Percentiles rank a stretch among this genome's conserved stretches.
Conservation (phyloP, 768 basidiomycete species). For the Calocybe gangraenosa region DNA sequence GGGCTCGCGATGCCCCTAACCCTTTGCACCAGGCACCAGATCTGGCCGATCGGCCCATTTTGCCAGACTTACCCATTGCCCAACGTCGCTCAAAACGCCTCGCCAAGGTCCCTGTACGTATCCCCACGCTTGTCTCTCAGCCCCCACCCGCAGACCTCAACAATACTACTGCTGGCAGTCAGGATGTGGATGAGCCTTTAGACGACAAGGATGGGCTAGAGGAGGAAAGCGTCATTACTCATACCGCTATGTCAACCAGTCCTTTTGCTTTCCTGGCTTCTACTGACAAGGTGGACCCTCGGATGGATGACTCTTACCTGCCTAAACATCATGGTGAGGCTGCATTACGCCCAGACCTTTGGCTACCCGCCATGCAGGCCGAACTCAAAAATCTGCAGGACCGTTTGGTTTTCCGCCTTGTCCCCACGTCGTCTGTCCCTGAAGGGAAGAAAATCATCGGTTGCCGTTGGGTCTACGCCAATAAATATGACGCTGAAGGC, state of each 20-base stretch:
- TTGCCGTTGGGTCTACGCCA: too few species aligned
- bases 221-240: not conserved
- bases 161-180: not conserved
- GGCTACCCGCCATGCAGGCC: not conserved
- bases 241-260: too few species aligned
- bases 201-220: not conserved
- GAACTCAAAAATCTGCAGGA: not conserved
- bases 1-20: not conserved
- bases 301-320: not conserved
- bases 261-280: not conserved
- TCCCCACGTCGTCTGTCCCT: too few species aligned
- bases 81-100: not conserved
- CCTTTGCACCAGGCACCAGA: too few species aligned
- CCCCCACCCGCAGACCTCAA: not conserved
- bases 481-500: constrained; percentile 25
- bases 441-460: too few species aligned
- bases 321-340: not conserved
- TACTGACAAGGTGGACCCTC: not conserved
- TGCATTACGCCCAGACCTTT: not conserved
- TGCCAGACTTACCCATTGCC: too few species aligned
- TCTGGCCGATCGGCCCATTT: too few species aligned
- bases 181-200: not conserved
- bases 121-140: not conserved
- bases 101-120: not conserved
- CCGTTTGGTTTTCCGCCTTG: constrained; percentile 2